Evolutionary conservation across 2,329 filamentous ascomycete species (phyloP).

Genomic region (Ambrosiella beaveri): DNA sequence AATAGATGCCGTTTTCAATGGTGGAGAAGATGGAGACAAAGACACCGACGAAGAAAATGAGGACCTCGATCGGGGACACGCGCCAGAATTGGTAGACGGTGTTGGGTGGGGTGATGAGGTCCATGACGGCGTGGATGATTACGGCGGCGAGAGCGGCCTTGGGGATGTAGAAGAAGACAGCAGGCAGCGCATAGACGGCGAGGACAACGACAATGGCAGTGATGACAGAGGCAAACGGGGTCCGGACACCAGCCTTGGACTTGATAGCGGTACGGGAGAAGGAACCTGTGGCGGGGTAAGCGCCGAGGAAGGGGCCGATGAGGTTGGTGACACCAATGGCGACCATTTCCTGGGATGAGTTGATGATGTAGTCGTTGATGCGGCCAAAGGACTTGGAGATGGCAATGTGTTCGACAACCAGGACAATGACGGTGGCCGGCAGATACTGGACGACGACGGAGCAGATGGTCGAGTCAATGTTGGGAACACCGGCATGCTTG

Average conservation of each 20-base stretch:
- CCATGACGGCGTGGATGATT: conserved; percentile 89
- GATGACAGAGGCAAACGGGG: conserved; percentile 76
- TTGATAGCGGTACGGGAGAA: conserved; percentile 96
- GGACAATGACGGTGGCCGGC: conserved; percentile 58
- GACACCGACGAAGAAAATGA: conserved; percentile 89
- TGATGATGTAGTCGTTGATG: conserved; percentile 89
- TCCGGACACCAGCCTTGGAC: conserved; percentile 87
- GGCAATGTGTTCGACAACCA: conserved; percentile 90
- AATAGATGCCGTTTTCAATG: conserved; percentile 84
- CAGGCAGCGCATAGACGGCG: conserved; percentile 74
- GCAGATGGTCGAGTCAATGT: conserved; percentile 43
- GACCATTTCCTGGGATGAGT: conserved; percentile 89
- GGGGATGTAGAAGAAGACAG: conserved; percentile 88
- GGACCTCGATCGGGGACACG: conserved; percentile 72
- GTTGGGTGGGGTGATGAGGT: conserved; percentile 80
- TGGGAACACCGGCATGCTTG: conserved; percentile 49
- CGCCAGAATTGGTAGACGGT: conserved; percentile 92
- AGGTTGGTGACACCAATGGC: conserved; percentile 85
- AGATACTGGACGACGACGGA: conserved; percentile 45
- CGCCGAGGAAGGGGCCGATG: conserved; percentile 69
- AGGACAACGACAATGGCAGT: conserved; percentile 73
- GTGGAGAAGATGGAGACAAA: conserved; percentile 72
- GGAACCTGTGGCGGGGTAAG: conserved; percentile 82
- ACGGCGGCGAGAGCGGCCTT: conserved; percentile 65
- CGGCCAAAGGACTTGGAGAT: conserved; percentile 94